Conservation (phyloP, 2,329 filamentous ascomycete genomes). For the Aspergillus sergii region DNA sequence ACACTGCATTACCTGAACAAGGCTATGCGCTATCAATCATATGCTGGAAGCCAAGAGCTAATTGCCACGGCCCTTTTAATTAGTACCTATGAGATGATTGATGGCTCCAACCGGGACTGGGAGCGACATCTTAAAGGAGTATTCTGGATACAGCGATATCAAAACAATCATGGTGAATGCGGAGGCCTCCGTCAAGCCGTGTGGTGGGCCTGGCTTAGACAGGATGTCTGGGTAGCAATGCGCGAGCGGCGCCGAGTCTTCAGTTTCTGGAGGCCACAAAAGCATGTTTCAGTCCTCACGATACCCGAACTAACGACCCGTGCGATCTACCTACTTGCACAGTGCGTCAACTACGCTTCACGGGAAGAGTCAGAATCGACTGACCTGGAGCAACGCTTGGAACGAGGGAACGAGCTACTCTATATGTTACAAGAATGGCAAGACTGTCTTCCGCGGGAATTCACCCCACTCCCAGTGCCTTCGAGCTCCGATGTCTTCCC, state of each 20-base stretch:
- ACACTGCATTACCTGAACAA: slow-evolving; percentile 64
- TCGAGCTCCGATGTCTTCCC: slow-evolving; percentile 40
- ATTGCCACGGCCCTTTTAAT: slow-evolving; percentile 63
- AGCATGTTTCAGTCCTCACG: slow-evolving; percentile 51
- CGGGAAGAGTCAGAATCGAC: slow-evolving; percentile 51
- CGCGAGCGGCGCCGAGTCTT: slow-evolving; percentile 59
- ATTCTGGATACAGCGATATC: slow-evolving; percentile 67
- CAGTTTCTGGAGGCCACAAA: slow-evolving; percentile 61
- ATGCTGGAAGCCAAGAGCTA: slow-evolving; percentile 60
- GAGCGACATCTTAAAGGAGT: slow-evolving; percentile 65
- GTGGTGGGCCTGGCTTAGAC: slow-evolving; percentile 69
- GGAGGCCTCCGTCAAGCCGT: slow-evolving; percentile 60
- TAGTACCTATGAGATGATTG: slow-evolving; percentile 69
- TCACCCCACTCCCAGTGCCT: slow-evolving; percentile 43
- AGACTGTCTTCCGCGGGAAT: slow-evolving; percentile 45
- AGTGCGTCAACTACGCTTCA: slow-evolving; percentile 61
- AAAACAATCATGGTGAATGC: slow-evolving; percentile 62
- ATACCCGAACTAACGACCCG: slow-evolving; percentile 58
- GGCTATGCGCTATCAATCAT: slow-evolving; percentile 60
- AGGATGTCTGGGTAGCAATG: slow-evolving; percentile 68
- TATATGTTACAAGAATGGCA: slow-evolving; percentile 56
- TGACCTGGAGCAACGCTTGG: slow-evolving; percentile 47
- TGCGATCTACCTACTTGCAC: slow-evolving; percentile 58
- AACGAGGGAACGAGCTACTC: slow-evolving; percentile 49
- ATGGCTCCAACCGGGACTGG: slow-evolving; percentile 60